These are phyloP conservation scores for Schwanniomyces etchellsii DNA, from an alignment of 1,139 yeast species.

Conservation along the genomic window DNA sequence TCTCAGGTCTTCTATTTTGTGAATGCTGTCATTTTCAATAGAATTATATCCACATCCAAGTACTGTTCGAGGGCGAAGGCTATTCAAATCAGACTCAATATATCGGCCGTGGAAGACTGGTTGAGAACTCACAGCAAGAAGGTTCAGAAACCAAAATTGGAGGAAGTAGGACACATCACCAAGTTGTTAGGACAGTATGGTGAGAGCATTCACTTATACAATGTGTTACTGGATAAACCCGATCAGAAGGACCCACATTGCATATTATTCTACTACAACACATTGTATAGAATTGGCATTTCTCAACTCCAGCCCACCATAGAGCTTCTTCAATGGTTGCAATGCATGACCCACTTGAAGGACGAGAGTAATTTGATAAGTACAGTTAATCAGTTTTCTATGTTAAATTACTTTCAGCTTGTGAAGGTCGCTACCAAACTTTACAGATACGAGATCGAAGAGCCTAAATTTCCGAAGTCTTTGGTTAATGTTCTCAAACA, in stretches of 20 bases:
- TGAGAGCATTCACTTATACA: conserved; percentile 12
- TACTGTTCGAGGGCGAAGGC: conserved; percentile 81
- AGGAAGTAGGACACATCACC: conserved; percentile 22
- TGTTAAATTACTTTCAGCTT: conserved; percentile 65
- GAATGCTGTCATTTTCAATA: conserved; percentile 67
- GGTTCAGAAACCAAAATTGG: conserved; percentile 47
- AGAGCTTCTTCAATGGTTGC: conserved; percentile 85
- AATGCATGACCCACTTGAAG: conserved; percentile 63
- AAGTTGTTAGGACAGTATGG: conserved; percentile 13
- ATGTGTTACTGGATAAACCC: conserved; percentile 15
- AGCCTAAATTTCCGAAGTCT: conserved; percentile 51
- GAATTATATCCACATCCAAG: conserved; percentile 57
- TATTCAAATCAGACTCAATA: conserved; percentile 78
- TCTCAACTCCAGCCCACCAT: conserved; percentile 67
- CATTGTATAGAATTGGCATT: conserved; percentile 56
- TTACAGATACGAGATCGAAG: conserved; percentile 83
- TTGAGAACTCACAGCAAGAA: conserved; percentile 62
- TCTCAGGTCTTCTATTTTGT: conserved; percentile 79
- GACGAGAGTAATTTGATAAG: conserved; percentile 53
- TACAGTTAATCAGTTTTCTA: conserved; percentile 52
- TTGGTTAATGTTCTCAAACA: conserved; percentile 31
- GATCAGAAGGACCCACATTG: conserved; percentile 24
- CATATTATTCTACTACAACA: conserved; percentile 46
- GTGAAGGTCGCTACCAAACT: conserved; percentile 60
- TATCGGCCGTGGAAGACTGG: conserved; percentile 92